Conservation (phyloP, 2,329 filamentous ascomycete species). For the Graphilbum ipis-grandicollis region DNA sequence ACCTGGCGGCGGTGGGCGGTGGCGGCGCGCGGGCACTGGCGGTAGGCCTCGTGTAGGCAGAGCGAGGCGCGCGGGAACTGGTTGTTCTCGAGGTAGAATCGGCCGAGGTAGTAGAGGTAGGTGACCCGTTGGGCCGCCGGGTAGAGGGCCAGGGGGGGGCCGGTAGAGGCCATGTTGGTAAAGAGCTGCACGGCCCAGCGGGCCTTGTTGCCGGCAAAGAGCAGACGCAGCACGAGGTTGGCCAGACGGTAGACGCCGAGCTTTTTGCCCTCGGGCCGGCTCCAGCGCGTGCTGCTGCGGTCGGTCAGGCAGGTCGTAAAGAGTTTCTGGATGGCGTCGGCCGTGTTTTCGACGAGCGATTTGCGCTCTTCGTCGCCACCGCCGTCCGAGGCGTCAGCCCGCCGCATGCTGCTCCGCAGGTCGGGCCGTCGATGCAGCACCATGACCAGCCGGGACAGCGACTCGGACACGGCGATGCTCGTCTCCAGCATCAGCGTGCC, state of each 20-base stretch:
- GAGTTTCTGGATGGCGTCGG: slow-evolving; percentile 76
- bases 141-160: slow-evolving; percentile 65
- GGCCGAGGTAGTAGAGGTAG: slow-evolving; percentile 85
- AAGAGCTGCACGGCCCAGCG: slow-evolving; percentile 78
- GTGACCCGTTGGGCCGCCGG: slow-evolving; percentile 77
- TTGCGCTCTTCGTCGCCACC: slow-evolving; percentile 53
- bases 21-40: slow-evolving; percentile 44
- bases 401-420: slow-evolving; percentile 44
- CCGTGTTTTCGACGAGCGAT: slow-evolving; percentile 70
- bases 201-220: slow-evolving; percentile 72
- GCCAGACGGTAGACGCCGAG: slow-evolving; percentile 74
- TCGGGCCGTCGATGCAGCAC: slow-evolving; percentile 67
- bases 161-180: slow-evolving; percentile 68
- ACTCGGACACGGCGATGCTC: slow-evolving; percentile 64
- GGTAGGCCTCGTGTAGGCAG: slow-evolving; percentile 64
- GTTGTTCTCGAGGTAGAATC: slow-evolving; percentile 72
- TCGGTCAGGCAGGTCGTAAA: slow-evolving; percentile 84
- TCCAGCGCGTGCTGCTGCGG: slow-evolving; percentile 47
- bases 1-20: slow-evolving; percentile 62
- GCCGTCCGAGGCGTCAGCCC: slow-evolving; percentile 27
- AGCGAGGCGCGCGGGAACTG: slow-evolving; percentile 64
- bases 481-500: slow-evolving; percentile 71
- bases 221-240: slow-evolving; percentile 73
- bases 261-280: slow-evolving; percentile 66
- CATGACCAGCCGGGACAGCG: slow-evolving; percentile 69